These are phyloP conservation scores for Cyclotella baltica DNA, from an alignment of 108 stramenopile species.

Conservation along the genomic window DNA sequence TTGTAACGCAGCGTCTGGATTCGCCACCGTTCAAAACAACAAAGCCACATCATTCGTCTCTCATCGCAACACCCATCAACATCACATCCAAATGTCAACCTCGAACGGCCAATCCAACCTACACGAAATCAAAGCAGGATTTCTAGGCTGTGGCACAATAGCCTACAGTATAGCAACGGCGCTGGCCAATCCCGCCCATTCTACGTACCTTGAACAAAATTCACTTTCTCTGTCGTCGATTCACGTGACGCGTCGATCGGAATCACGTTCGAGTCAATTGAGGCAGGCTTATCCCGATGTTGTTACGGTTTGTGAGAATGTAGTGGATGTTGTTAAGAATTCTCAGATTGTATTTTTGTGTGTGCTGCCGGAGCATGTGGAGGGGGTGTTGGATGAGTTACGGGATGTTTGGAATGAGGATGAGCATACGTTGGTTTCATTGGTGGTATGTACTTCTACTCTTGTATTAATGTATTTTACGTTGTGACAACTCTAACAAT, in stretches of 20 bases:
- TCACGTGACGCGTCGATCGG: constrained; percentile 68
- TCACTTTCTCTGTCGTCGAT: constrained; percentile 45
- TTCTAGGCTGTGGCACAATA: constrained; percentile 88
- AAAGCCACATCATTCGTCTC: background rate
- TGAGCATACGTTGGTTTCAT: constrained; percentile 75
- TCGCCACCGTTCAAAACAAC: no score
- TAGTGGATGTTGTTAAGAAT: constrained; percentile 70
- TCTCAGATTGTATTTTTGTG: constrained; percentile 80
- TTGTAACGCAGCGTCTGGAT: no score
- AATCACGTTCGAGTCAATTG: constrained; percentile 58
- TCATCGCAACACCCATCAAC: background rate
- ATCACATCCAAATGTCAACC: background rate
- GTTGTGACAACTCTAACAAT: background rate
- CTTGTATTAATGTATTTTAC: background rate
- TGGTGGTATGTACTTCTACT: constrained; percentile 59
- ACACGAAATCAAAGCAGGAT: constrained; percentile 56
- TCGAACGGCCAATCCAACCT: background rate
- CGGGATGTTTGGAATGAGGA: constrained; percentile 30
- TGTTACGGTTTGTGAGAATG: constrained; percentile 67
- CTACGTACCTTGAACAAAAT: constrained; percentile 13
- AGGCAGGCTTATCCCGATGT: constrained; percentile 47
- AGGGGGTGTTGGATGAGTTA: constrained; percentile 57
- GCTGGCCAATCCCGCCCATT: constrained; percentile 37
- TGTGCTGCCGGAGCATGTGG: constrained; percentile 72
- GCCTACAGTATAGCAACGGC: constrained; percentile 78